Evolutionary conservation across 2,329 filamentous ascomycete genomes (phyloP).

Genomic region (Dryadomyces quercus-mongolicae): DNA sequence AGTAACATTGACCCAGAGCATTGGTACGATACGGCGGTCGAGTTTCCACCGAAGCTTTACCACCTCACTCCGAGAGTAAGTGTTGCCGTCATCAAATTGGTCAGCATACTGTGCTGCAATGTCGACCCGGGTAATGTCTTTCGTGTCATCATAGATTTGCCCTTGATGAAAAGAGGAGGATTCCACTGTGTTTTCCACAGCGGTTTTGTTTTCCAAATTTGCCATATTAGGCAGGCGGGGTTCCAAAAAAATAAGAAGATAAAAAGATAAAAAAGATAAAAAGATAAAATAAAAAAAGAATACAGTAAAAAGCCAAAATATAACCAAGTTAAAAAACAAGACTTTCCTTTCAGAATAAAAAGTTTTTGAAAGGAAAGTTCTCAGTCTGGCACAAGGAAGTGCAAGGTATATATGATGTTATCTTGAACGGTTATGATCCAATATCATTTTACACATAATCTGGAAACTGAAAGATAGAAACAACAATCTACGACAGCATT

Average conservation of each 20-base stretch:
- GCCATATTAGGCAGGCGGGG: not conserved
- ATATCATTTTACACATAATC: too few species aligned
- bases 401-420: too few species aligned
- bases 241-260: not conserved
- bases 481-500: too few species aligned
- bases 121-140: not conserved
- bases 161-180: not conserved
- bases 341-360: too few species aligned
- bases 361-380: too few species aligned
- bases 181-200: not conserved
- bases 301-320: not conserved
- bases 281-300: not conserved
- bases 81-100: constrained; percentile 13
- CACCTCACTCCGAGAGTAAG: constrained; percentile 16
- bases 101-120: constrained; percentile 5
- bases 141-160: not conserved
- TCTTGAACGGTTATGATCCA: too few species aligned
- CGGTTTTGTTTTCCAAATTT: not conserved
- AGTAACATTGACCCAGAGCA: constrained; percentile 22
- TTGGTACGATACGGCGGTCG: constrained; percentile 26
- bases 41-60: constrained; percentile 24
- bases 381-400: too few species aligned
- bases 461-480: too few species aligned
- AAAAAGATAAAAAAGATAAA: not conserved
- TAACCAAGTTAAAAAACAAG: too few species aligned